Percentiles rank a stretch among this genome's conserved stretches.
Conservation (phyloP, 257 asterid genomes). For the Solanum ossicruentum region DNA sequence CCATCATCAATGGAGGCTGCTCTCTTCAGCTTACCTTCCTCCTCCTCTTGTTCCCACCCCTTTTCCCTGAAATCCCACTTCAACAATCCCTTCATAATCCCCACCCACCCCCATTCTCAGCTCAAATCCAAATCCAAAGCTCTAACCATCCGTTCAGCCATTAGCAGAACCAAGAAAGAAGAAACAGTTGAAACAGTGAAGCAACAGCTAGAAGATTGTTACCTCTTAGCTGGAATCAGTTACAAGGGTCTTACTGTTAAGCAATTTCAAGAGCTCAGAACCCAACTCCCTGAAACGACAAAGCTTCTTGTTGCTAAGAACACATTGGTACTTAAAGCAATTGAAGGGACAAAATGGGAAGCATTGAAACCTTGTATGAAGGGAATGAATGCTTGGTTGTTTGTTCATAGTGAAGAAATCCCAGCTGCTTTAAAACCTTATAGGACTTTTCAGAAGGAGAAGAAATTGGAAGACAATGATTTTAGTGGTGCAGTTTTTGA, state of each 20-base stretch:
- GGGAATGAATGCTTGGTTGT: slow-evolving; percentile 95
- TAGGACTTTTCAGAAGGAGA: slow-evolving; percentile 72
- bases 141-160: slow-evolving; percentile 53
- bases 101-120: slow-evolving; percentile 8
- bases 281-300: slow-evolving; percentile 67
- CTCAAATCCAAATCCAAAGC: slow-evolving; percentile 10
- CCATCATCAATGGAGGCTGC: slow-evolving; percentile 51
- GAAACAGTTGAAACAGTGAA: slow-evolving; percentile 75
- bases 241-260: slow-evolving; percentile 82
- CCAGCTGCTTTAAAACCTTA: slow-evolving; percentile 94
- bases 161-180: slow-evolving; percentile 81
- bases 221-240: slow-evolving; percentile 71
- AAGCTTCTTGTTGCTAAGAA: slow-evolving; percentile 82
- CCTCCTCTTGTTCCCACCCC: slow-evolving; percentile 11
- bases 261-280: slow-evolving; percentile 62
- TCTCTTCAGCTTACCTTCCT: slow-evolving; percentile 28
- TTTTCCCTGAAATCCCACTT: slow-evolving; percentile 59
- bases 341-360: slow-evolving; percentile 81
- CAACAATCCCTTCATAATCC: slow-evolving; percentile 31
- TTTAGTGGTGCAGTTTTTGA: slow-evolving; percentile 87
- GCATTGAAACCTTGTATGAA: slow-evolving; percentile 81
- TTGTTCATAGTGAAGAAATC: slow-evolving; percentile 79
- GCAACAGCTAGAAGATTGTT: slow-evolving; percentile 54
- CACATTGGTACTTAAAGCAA: slow-evolving; percentile 74
- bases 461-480: slow-evolving; percentile 69